phyloP scores from a whole-genome alignment of 768 basidiomycete genomes.

The Mycena rebaudengoi region DNA sequence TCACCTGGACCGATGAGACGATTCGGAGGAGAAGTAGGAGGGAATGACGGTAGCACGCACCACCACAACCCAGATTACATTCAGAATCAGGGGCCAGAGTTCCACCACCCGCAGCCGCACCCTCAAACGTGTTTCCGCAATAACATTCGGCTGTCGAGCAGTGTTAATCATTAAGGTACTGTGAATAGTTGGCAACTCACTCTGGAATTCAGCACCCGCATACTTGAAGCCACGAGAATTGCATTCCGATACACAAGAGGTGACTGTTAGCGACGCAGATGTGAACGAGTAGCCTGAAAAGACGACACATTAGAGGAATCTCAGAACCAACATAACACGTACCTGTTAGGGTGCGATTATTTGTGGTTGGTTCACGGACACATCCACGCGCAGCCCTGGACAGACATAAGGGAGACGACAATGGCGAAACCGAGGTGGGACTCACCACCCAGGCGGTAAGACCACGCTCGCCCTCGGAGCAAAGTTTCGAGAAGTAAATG shows the following conservation, averaged over 20 bases:
- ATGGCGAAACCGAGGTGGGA: neutral
- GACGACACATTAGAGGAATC: neutral
- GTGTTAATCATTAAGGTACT: neutral
- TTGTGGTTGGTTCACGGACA: constrained; percentile 14
- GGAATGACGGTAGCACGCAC: too few relatives aligned
- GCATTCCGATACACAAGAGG: constrained; percentile 21
- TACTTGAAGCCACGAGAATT: constrained; percentile 16
- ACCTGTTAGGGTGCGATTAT: constrained; percentile 16
- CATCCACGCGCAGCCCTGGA: constrained; percentile 10
- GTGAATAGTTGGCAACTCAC: neutral
- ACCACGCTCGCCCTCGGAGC: constrained; percentile 3
- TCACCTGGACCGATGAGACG: constrained; percentile 2
- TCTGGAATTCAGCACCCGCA: constrained; percentile 13
- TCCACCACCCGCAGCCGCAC: constrained; percentile 12
- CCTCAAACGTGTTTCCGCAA: constrained; percentile 16
- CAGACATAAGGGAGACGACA: neutral
- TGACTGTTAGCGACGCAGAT: constrained; percentile 7
- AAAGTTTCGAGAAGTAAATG: neutral
- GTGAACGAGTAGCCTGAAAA: constrained; percentile 14
- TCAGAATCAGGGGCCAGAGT: neutral
- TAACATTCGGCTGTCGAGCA: constrained; percentile 15
- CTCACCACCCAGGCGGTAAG: constrained; percentile 12
- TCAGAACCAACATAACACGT: neutral
- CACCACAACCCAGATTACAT: constrained; percentile 17
- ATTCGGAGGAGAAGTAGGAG: neutral